Percentiles rank a stretch among this genome's conserved stretches.
phyloP scores from a whole-genome alignment of 768 basidiomycete genomes.

The Trametes cinnabarina region DNA sequence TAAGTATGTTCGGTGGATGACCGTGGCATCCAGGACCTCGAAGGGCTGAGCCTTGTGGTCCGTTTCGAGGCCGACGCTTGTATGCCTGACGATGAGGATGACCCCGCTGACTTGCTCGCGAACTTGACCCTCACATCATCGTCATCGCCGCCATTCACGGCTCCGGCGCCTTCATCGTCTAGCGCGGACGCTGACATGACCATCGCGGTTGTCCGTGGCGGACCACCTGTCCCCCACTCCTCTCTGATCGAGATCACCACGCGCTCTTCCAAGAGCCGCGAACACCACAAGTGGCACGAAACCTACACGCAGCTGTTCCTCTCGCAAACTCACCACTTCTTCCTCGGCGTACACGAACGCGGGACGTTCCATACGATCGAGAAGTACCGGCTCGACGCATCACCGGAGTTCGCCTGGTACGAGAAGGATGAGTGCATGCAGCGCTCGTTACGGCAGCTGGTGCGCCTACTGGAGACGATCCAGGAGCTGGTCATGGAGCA shows the following conservation, averaged over 20 bases:
- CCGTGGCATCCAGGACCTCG: conserved; percentile 12
- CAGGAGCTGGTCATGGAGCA: conserved; percentile 46
- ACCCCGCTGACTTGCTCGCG: background rate
- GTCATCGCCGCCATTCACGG: background rate
- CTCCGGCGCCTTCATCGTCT: background rate
- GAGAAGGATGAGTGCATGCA: conserved; percentile 22
- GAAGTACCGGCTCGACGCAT: conserved; percentile 37
- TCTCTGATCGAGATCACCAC: conserved; percentile 32
- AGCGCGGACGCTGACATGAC: background rate
- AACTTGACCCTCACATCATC: background rate
- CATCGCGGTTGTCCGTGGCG: conserved; percentile 26
- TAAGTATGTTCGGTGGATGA: background rate
- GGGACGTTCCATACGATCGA: conserved; percentile 51
- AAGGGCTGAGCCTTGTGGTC: conserved; percentile 21
- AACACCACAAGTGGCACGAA: conserved; percentile 49
- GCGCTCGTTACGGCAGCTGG: conserved; percentile 31
- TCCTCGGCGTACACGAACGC: conserved; percentile 52
- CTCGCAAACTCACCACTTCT: conserved; percentile 62
- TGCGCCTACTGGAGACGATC: conserved; percentile 35
- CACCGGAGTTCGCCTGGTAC: conserved; percentile 17
- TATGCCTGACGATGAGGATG: background rate
- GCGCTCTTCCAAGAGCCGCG: conserved; percentile 8
- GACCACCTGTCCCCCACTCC: conserved; percentile 34
- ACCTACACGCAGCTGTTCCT: conserved; percentile 64
- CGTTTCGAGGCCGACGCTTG: conserved; percentile 28